A percentile compares a stretch with the other conserved stretches of the same genome.
Evolutionary conservation across 75 land plant genomes (phyloP).

Genomic region (Ceratopteris richardii): DNA sequence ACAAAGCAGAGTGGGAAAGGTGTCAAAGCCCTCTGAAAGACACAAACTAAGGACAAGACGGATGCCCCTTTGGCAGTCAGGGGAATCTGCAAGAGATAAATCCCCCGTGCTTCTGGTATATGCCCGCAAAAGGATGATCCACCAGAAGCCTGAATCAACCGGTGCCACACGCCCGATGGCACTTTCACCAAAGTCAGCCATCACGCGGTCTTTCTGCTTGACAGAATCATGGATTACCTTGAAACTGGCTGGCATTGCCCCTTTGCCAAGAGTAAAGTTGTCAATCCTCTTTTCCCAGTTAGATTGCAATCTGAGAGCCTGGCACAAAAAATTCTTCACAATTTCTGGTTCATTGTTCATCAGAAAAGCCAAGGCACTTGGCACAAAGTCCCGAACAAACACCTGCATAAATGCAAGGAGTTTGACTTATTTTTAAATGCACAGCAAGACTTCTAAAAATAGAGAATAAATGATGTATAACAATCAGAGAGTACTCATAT

Average conservation of each 20-base stretch:
- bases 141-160: slow-evolving; percentile 63
- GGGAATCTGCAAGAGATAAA: slow-evolving; percentile 37
- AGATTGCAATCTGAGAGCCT: slow-evolving; percentile 49
- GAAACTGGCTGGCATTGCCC: slow-evolving; percentile 69
- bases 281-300: slow-evolving; percentile 51
- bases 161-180: slow-evolving; percentile 69
- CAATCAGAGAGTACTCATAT: too few relatives aligned
- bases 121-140: slow-evolving; percentile 54
- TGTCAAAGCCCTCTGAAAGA: slow-evolving; percentile 57
- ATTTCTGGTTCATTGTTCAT: slow-evolving; percentile 53
- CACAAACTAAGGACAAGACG: too few relatives aligned
- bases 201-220: slow-evolving; percentile 28
- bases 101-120: slow-evolving; percentile 54
- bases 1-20: too few relatives aligned
- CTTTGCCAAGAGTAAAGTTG: slow-evolving; percentile 51
- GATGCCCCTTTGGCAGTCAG: too few relatives aligned
- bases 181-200: slow-evolving; percentile 62
- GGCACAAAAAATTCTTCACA: slow-evolving; percentile 45
- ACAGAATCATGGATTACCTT: too few relatives aligned
- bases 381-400: slow-evolving; percentile 64
- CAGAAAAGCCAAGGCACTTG: slow-evolving; percentile 51
- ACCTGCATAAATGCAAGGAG: slow-evolving; percentile 34
- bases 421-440: too few relatives aligned
- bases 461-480: too few relatives aligned
- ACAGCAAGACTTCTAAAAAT: too few relatives aligned